Conservation (phyloP, 257 asterid species). For the Verbena officinalis region DNA sequence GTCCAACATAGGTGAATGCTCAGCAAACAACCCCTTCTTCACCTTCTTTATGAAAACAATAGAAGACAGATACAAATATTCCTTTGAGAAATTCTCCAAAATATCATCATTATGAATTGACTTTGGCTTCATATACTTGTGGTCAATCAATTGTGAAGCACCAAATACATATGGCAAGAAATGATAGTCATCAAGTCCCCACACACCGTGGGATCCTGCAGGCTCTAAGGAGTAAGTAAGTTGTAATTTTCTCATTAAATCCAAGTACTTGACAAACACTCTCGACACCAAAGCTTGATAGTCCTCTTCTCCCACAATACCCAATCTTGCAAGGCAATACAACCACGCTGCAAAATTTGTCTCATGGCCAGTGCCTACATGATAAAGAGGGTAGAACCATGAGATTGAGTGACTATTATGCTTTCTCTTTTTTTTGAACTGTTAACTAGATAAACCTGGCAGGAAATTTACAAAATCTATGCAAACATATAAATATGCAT, state of each 20-base stretch:
- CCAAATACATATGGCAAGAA: constrained; percentile 90
- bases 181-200: constrained; percentile 98
- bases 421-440: neutral
- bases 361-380: constrained; percentile 88
- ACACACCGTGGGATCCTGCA: constrained; percentile 96
- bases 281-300: constrained; percentile 76
- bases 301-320: constrained; percentile 77
- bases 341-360: constrained; percentile 92
- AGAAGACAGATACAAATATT: constrained; percentile 81
- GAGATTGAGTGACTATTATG: neutral
- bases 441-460: constrained; percentile 15
- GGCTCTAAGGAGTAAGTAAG: constrained; percentile 82
- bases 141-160: constrained; percentile 87
- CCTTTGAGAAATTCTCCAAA: constrained; percentile 76
- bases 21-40: constrained; percentile 89
- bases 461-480: constrained; percentile 7
- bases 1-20: constrained; percentile 97
- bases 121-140: constrained; percentile 97
- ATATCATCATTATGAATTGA: constrained; percentile 92
- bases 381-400: constrained; percentile 20
- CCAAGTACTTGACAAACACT: constrained; percentile 80
- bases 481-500: neutral
- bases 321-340: constrained; percentile 82
- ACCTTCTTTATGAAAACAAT: constrained; percentile 79
- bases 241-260: constrained; percentile 87